phyloP scores from a whole-genome alignment of 208 protist species.

The Leishmania mexicana region DNA sequence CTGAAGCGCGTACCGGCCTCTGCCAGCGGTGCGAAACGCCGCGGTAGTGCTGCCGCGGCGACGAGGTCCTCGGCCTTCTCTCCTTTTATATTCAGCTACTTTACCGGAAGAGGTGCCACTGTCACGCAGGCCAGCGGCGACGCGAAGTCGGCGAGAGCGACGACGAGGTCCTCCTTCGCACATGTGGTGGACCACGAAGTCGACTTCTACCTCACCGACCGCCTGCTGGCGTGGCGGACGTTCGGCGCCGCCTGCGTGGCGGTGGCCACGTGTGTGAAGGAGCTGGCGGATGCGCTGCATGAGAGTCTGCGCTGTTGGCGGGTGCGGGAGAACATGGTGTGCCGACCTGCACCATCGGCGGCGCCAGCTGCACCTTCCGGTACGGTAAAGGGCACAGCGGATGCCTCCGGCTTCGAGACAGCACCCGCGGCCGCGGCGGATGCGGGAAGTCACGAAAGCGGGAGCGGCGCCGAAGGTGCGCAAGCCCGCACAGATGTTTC shows the following conservation, averaged over 20 bases:
- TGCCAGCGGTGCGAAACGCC: background rate
- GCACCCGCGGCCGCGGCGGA: background rate
- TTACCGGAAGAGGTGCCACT: background rate
- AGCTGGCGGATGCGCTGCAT: conserved; percentile 55
- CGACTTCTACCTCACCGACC: conserved; percentile 75
- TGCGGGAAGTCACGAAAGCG: background rate
- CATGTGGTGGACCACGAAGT: conserved; percentile 19
- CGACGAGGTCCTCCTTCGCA: background rate
- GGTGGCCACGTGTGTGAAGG: conserved; percentile 61
- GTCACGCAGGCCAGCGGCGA: background rate
- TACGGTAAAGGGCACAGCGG: no score
- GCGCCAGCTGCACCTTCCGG: background rate
- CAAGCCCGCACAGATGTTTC: background rate
- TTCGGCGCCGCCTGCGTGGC: conserved; percentile 70
- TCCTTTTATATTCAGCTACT: conserved; percentile 9
- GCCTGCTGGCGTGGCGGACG: conserved; percentile 69
- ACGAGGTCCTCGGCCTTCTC: background rate
- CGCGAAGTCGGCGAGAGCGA: background rate
- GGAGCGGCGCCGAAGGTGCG: background rate
- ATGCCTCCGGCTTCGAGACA: background rate
- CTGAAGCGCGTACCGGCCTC: conserved; percentile 21
- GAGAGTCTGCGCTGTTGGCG: conserved; percentile 37
- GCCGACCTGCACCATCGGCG: background rate
- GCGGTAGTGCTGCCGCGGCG: background rate
- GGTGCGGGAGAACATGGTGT: conserved; percentile 18